Evolutionary conservation across 202 grass and related monocot genomes (phyloP).

Genomic region (Tripidium arundinaceum): DNA sequence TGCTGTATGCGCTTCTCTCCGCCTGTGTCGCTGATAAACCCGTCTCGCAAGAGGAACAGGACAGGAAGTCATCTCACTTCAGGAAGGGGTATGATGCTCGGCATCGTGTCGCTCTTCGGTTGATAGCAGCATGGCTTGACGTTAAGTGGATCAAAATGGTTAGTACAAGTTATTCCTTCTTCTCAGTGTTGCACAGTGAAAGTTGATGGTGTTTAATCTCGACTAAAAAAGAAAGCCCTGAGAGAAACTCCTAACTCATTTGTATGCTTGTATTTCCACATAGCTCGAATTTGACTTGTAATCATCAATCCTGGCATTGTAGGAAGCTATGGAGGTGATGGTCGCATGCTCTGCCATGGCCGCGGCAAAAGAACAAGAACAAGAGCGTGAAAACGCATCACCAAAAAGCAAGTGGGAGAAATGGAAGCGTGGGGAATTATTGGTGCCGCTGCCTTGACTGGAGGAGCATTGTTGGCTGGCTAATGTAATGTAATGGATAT

Average conservation of each 20-base stretch:
- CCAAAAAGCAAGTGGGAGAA: slow-evolving; percentile 76
- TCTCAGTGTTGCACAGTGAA: background rate
- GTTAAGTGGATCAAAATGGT: slow-evolving; percentile 95
- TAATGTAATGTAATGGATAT: too few relatives aligned
- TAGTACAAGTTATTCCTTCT: slow-evolving; percentile 30
- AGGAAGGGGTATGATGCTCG: slow-evolving; percentile 91
- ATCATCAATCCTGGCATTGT: slow-evolving; percentile 24
- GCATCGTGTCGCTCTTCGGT: slow-evolving; percentile 74
- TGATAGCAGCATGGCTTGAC: slow-evolving; percentile 80
- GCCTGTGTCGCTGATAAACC: slow-evolving; percentile 79
- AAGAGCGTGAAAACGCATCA: slow-evolving; percentile 50
- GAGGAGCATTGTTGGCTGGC: slow-evolving; percentile 77
- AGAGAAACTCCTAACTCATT: background rate
- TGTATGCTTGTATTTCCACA: background rate
- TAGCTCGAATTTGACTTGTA: background rate
- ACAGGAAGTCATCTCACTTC: slow-evolving; percentile 53
- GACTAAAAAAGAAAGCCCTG: background rate
- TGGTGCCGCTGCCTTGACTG: slow-evolving; percentile 87
- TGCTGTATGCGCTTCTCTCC: slow-evolving; percentile 73
- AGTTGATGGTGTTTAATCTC: background rate
- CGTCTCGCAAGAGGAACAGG: slow-evolving; percentile 49
- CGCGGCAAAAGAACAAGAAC: slow-evolving; percentile 70
- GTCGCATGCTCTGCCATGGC: slow-evolving; percentile 98
- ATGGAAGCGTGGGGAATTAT: slow-evolving; percentile 96
- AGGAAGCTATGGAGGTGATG: slow-evolving; percentile 94